These are phyloP conservation scores for Xylaria nigripes DNA, from an alignment of 495 filamentous ascomycete genomes.

Conservation along the genomic window DNA sequence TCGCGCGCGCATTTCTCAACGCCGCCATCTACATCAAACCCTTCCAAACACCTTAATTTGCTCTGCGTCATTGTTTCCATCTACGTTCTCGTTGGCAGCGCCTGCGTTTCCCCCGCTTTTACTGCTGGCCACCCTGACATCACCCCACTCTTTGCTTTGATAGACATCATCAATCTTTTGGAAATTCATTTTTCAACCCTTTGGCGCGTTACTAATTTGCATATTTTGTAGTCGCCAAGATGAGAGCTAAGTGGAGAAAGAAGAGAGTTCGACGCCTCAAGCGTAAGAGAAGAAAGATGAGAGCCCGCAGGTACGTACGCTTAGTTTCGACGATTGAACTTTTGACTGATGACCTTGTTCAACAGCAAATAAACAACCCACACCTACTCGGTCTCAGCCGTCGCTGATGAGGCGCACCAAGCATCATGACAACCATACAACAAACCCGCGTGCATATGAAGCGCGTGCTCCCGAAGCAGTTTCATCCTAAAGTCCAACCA, in stretches of 20 bases:
- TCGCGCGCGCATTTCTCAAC: background rate
- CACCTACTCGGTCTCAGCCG: slow-evolving; percentile 53
- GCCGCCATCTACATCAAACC: background rate
- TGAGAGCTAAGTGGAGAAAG: slow-evolving; percentile 99
- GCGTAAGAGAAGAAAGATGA: slow-evolving; percentile 98
- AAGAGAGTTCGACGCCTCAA: slow-evolving; percentile 97
- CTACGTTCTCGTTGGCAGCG: background rate
- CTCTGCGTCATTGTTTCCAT: background rate
- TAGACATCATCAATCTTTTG: slow-evolving; percentile 4
- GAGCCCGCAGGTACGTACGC: slow-evolving; percentile 66
- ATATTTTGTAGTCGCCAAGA: slow-evolving; percentile 49
- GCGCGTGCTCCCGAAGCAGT: slow-evolving; percentile 7
- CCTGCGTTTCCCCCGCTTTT: background rate
- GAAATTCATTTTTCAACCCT: background rate
- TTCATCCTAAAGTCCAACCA: slow-evolving; percentile 2
- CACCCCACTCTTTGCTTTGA: background rate
- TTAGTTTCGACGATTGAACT: background rate
- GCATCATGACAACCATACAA: slow-evolving; percentile 25
- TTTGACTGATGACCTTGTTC: background rate
- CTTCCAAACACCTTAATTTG: background rate
- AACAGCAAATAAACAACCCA: slow-evolving; percentile 61
- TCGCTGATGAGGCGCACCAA: slow-evolving; percentile 23
- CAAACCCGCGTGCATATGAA: slow-evolving; percentile 12
- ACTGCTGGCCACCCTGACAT: background rate
- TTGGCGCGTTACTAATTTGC: slow-evolving; percentile 9